Evolutionary conservation across 2,329 filamentous ascomycete species (phyloP).

Genomic region (Conoideocrella luteorostrata): DNA sequence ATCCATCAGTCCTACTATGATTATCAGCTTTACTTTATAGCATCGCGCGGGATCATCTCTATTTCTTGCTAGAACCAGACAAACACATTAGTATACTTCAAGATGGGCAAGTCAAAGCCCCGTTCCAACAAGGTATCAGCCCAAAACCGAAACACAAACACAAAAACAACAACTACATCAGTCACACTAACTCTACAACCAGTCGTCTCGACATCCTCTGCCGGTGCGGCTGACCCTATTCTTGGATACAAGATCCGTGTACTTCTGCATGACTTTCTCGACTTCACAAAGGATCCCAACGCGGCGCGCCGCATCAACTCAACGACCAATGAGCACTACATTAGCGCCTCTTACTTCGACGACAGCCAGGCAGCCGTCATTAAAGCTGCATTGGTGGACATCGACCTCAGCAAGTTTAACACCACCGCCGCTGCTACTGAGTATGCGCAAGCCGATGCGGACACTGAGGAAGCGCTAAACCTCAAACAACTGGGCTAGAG

Average conservation of each 20-base stretch:
- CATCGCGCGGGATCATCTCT: too few relatives aligned
- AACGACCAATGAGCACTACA: conserved; percentile 12
- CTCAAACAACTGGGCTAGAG: too few relatives aligned
- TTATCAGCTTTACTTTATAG: too few relatives aligned
- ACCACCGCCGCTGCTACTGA: neutral
- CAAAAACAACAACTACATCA: too few relatives aligned
- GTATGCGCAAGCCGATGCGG: neutral
- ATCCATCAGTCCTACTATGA: too few relatives aligned
- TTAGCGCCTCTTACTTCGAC: conserved; percentile 13
- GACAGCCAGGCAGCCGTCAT: conserved; percentile 6
- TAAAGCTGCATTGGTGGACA: conserved; percentile 8
- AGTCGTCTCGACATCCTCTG: too few relatives aligned
- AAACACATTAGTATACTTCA: too few relatives aligned
- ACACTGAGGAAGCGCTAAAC: neutral
- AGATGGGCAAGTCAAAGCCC: too few relatives aligned
- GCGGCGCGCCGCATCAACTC: conserved; percentile 8
- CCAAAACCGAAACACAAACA: too few relatives aligned
- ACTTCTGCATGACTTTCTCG: conserved; percentile 9
- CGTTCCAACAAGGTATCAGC: too few relatives aligned
- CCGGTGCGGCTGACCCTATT: conserved; percentile 5
- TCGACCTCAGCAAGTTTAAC: neutral
- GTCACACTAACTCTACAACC: too few relatives aligned
- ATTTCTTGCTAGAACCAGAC: too few relatives aligned
- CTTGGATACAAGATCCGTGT: conserved; percentile 12
- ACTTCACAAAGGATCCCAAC: conserved; percentile 8